phyloP scores from a whole-genome alignment of 495 filamentous ascomycete species.

The Penicillium manginii region DNA sequence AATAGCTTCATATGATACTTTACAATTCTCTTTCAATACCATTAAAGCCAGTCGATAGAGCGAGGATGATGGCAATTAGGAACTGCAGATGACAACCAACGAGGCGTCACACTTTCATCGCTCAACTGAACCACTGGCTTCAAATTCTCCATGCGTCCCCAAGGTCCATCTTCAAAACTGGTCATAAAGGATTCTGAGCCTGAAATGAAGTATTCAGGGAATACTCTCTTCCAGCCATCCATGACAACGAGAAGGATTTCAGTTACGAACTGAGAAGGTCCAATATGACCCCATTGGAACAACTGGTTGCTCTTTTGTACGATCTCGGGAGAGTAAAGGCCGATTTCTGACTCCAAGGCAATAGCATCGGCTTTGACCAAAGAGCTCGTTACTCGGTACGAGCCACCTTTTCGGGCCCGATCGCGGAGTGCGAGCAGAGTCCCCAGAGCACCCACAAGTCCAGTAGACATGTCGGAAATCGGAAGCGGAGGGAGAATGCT shows the following conservation, averaged over 20 bases:
- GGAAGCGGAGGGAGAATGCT: constrained; percentile 72
- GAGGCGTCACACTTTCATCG: constrained; percentile 18
- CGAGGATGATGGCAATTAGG: constrained; percentile 8
- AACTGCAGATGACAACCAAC: constrained; percentile 12
- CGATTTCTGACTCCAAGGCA: constrained; percentile 26
- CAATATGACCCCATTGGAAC: not conserved
- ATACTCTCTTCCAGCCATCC: constrained; percentile 32
- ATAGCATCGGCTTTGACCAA: constrained; percentile 31
- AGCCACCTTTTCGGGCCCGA: constrained; percentile 32
- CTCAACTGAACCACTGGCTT: constrained; percentile 27
- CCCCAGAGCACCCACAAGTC: constrained; percentile 56
- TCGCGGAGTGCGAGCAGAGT: constrained; percentile 52
- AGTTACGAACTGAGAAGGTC: constrained; percentile 24
- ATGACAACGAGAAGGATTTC: constrained; percentile 31
- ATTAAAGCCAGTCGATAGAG: constrained; percentile 7
- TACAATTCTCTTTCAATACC: not conserved
- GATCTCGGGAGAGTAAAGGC: constrained; percentile 27
- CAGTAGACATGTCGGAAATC: constrained; percentile 76
- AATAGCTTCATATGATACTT: not conserved
- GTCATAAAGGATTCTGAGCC: constrained; percentile 27
- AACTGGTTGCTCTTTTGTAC: constrained; percentile 11
- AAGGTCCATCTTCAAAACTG: constrained; percentile 21
- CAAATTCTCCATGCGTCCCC: constrained; percentile 26
- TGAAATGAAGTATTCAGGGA: constrained; percentile 24
- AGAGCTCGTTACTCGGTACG: constrained; percentile 31